These are phyloP conservation scores for Aspergillus spinulosporus DNA, from an alignment of 2,329 filamentous ascomycete genomes.

Conservation along the genomic window DNA sequence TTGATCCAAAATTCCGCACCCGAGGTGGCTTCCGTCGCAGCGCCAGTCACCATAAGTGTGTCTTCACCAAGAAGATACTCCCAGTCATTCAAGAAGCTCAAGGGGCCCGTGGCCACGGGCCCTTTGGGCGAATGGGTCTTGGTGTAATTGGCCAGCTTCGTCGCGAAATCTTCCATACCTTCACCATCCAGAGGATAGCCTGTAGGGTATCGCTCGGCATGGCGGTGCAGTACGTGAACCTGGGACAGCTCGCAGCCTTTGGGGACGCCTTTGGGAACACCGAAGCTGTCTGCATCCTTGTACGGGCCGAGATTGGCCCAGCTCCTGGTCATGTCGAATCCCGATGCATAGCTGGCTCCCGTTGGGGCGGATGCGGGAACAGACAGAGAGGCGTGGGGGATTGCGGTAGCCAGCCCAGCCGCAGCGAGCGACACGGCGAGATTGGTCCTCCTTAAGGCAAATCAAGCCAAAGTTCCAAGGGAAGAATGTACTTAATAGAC, in stretches of 20 bases:
- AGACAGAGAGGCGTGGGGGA: not conserved
- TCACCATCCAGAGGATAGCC: conserved; percentile 49
- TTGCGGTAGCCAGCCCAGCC: not conserved
- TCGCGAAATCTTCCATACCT: conserved; percentile 52
- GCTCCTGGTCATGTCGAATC: conserved; percentile 33
- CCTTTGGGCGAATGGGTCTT: conserved; percentile 31
- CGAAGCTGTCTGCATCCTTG: conserved; percentile 27
- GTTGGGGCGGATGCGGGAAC: conserved; percentile 21
- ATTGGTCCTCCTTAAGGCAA: not conserved
- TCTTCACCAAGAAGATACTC: conserved; percentile 48
- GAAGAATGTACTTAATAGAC: too few relatives aligned
- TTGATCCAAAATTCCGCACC: conserved; percentile 56
- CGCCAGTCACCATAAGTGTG: conserved; percentile 52
- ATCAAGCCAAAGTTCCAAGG: too few relatives aligned
- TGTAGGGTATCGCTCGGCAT: conserved; percentile 56
- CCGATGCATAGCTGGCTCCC: conserved; percentile 28
- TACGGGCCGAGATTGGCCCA: conserved; percentile 37
- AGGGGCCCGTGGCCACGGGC: conserved; percentile 46
- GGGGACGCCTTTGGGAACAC: conserved; percentile 47
- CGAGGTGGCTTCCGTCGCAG: conserved; percentile 51
- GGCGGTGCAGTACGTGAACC: conserved; percentile 56
- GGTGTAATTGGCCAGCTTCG: conserved; percentile 52
- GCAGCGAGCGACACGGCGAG: not conserved
- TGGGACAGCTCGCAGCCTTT: conserved; percentile 58
- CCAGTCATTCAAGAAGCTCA: conserved; percentile 57